phyloP scores from a whole-genome alignment of 306 rosid genomes.

The Lotus japonicus region DNA sequence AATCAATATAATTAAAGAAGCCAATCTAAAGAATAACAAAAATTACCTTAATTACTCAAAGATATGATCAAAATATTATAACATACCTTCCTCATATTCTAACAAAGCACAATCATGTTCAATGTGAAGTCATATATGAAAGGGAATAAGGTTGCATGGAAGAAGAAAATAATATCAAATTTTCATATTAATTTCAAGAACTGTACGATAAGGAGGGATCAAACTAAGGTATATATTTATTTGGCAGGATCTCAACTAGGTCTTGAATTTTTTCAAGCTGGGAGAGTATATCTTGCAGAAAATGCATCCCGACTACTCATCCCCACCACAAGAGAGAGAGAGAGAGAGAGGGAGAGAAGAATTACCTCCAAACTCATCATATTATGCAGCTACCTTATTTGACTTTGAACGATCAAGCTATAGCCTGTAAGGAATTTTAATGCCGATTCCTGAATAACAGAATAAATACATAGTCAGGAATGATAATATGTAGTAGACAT shows the following conservation, averaged over 20 bases:
- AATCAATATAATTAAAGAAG: no score
- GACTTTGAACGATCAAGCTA: constrained; percentile 28
- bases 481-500: background rate
- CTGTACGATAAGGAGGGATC: background rate
- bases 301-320: background rate
- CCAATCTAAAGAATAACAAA: no score
- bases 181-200: background rate
- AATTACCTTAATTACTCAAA: no score
- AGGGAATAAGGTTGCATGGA: background rate
- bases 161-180: background rate
- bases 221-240: background rate
- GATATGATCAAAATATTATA: no score
- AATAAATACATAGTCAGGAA: constrained; percentile 3
- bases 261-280: background rate
- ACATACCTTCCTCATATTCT: no score
- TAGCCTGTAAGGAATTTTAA: constrained; percentile 15
- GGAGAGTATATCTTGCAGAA: background rate
- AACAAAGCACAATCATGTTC: background rate
- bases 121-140: background rate
- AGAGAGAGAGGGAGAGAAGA: background rate
- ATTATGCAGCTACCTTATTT: constrained; percentile 32
- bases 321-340: background rate
- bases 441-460: constrained; percentile 37
- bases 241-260: background rate
- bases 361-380: constrained; percentile 25